These are phyloP conservation scores for Hypoxylon sp. DNA, from an alignment of 2,329 filamentous ascomycete species.

Conservation along the genomic window DNA sequence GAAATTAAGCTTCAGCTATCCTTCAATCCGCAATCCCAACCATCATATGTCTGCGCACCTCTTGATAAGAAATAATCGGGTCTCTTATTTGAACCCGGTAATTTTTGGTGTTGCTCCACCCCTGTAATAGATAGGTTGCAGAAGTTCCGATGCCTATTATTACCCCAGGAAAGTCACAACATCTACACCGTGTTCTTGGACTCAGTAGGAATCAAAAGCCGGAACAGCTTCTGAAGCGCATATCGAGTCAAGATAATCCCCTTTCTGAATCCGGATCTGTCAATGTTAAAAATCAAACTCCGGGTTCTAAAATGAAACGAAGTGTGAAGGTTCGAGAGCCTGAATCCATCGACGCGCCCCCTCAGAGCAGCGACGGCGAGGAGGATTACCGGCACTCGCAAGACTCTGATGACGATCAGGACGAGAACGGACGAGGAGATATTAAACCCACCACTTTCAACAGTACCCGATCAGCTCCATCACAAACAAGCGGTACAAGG, in stretches of 20 bases:
- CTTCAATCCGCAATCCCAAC: not conserved
- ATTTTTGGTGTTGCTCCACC: not conserved
- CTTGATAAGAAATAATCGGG: not conserved
- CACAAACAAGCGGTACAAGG: slow-evolving; percentile 17
- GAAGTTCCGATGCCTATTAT: slow-evolving; percentile 29
- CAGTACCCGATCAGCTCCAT: slow-evolving; percentile 9
- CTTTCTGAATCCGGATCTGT: slow-evolving; percentile 14
- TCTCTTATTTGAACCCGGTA: slow-evolving; percentile 5
- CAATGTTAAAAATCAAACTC: slow-evolving; percentile 11
- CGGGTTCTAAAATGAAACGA: slow-evolving; percentile 34
- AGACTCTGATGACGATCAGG: slow-evolving; percentile 51
- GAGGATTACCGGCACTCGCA: slow-evolving; percentile 35
- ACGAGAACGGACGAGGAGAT: slow-evolving; percentile 48
- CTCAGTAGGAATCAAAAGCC: slow-evolving; percentile 35
- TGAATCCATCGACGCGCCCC: slow-evolving; percentile 47
- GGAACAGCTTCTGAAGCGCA: slow-evolving; percentile 28
- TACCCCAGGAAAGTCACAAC: not conserved
- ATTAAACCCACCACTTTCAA: slow-evolving; percentile 57
- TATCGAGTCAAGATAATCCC: slow-evolving; percentile 28
- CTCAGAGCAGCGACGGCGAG: slow-evolving; percentile 50
- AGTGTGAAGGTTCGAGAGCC: slow-evolving; percentile 39
- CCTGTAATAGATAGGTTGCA: not conserved
- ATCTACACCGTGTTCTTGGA: slow-evolving; percentile 27
- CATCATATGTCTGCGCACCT: slow-evolving; percentile 4
- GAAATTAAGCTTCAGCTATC: slow-evolving; percentile 13